These are phyloP conservation scores for Talaromyces albobiverticillius DNA, from an alignment of 2,329 filamentous ascomycete genomes.

Conservation along the genomic window DNA sequence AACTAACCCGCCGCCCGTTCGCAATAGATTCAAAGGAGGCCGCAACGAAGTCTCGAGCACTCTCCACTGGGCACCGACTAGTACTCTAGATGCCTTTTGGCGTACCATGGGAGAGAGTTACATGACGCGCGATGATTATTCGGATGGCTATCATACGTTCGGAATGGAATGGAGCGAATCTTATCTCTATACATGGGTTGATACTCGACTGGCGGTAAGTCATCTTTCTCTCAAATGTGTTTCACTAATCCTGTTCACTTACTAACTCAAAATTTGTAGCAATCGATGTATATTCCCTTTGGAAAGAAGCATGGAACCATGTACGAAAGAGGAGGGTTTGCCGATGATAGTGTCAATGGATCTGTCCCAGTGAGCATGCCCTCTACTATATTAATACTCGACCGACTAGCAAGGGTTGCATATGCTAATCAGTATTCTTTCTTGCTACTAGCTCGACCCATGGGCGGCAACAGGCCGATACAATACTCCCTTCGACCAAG, in stretches of 20 bases:
- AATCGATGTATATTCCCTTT: constrained; percentile 15
- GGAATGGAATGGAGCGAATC: constrained; percentile 15
- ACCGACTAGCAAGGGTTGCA: background rate
- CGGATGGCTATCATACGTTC: constrained; percentile 11
- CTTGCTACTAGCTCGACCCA: constrained; percentile 5
- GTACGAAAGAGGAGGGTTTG: constrained; percentile 13
- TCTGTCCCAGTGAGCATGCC: constrained; percentile 8
- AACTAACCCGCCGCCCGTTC: background rate
- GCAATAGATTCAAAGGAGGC: constrained; percentile 7
- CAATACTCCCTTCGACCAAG: constrained; percentile 13
- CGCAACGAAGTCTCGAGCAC: constrained; percentile 12
- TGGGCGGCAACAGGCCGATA: constrained; percentile 11
- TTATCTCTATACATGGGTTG: constrained; percentile 14
- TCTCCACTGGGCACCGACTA: constrained; percentile 13
- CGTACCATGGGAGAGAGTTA: constrained; percentile 11
- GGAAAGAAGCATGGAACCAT: constrained; percentile 14
- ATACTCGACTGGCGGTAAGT: constrained; percentile 13
- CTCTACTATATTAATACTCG: background rate
- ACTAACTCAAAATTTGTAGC: background rate
- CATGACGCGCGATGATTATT: constrained; percentile 12
- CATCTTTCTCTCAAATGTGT: background rate
- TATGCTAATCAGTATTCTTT: background rate
- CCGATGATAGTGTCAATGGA: constrained; percentile 12
- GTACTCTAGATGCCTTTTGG: constrained; percentile 10
- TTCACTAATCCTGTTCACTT: background rate